Evolutionary conservation across 345 rosid genomes (phyloP).

Genomic region (Sisymbrium altissimum): DNA sequence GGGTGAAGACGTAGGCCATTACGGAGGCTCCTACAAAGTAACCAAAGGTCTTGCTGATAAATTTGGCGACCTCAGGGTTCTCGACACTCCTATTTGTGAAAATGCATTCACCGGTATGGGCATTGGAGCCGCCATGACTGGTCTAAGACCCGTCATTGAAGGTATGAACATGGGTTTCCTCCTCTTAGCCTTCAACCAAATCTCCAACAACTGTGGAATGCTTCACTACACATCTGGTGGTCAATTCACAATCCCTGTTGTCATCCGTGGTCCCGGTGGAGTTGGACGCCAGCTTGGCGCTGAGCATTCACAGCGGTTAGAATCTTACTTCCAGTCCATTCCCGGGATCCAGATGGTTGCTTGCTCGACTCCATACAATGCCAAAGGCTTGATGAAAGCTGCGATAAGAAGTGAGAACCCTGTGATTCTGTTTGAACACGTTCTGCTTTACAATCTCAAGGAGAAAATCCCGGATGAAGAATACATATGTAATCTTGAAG

Average conservation of each 20-base stretch:
- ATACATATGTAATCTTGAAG: conserved; percentile 82
- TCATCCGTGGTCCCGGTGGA: conserved; percentile 99
- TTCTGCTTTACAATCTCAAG: conserved; percentile 94
- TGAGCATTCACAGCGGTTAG: conserved; percentile 94
- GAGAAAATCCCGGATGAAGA: conserved; percentile 94
- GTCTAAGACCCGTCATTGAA: conserved; percentile 81
- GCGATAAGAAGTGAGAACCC: conserved; percentile 98
- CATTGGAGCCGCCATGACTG: conserved; percentile 94
- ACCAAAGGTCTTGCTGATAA: conserved; percentile 71
- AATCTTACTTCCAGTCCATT: conserved; percentile 95
- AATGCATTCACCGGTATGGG: conserved; percentile 98
- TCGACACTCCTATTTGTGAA: conserved; percentile 93
- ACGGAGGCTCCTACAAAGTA: conserved; percentile 96
- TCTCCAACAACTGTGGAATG: conserved; percentile 98
- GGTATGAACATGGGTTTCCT: conserved; percentile 99
- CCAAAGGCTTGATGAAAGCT: conserved; percentile 98
- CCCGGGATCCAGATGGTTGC: conserved; percentile 99
- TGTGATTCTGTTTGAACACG: conserved; percentile 91
- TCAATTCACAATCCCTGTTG: conserved; percentile 82
- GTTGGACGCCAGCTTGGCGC: conserved; percentile 97
- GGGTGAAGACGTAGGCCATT: conserved; percentile 99
- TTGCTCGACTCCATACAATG: conserved; percentile 97
- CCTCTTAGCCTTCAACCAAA: conserved; percentile 95
- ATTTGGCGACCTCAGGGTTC: conserved; percentile 91
- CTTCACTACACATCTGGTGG: conserved; percentile 99